phyloP scores from a whole-genome alignment of 176 grass and related monocot genomes.

The Ensete glaucum region DNA sequence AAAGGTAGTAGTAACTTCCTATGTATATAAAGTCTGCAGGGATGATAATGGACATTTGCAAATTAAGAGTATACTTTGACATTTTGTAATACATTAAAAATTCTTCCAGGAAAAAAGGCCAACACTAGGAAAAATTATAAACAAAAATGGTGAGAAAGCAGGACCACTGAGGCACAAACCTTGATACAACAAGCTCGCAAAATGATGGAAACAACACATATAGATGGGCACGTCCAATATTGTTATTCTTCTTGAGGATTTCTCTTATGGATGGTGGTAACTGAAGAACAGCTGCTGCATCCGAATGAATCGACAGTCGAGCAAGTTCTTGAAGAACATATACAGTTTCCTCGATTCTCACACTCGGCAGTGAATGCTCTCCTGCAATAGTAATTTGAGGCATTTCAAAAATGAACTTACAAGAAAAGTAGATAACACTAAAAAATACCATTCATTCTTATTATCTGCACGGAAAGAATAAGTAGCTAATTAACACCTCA shows the following conservation, averaged over 20 bases:
- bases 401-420: background rate
- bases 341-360: slow-evolving; percentile 72
- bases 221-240: slow-evolving; percentile 55
- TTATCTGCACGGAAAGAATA: background rate
- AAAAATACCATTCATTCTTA: background rate
- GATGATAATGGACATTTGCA: no score
- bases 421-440: background rate
- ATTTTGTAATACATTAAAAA: no score
- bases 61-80: no score
- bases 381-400: slow-evolving; percentile 38
- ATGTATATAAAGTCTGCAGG: no score
- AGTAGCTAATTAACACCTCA: background rate
- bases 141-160: background rate
- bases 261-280: slow-evolving; percentile 62
- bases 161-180: slow-evolving; percentile 38
- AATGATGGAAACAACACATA: slow-evolving; percentile 78
- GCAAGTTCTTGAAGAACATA: slow-evolving; percentile 91
- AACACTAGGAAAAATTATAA: background rate
- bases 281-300: slow-evolving; percentile 45
- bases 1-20: no score
- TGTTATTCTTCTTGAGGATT: slow-evolving; percentile 36
- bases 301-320: slow-evolving; percentile 61
- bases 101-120: no score
- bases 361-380: slow-evolving; percentile 61
- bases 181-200: slow-evolving; percentile 90